A percentile compares a stretch with the other conserved stretches of the same genome.
phyloP scores from a whole-genome alignment of 495 filamentous ascomycete genomes.

The Xylaria palmicola region DNA sequence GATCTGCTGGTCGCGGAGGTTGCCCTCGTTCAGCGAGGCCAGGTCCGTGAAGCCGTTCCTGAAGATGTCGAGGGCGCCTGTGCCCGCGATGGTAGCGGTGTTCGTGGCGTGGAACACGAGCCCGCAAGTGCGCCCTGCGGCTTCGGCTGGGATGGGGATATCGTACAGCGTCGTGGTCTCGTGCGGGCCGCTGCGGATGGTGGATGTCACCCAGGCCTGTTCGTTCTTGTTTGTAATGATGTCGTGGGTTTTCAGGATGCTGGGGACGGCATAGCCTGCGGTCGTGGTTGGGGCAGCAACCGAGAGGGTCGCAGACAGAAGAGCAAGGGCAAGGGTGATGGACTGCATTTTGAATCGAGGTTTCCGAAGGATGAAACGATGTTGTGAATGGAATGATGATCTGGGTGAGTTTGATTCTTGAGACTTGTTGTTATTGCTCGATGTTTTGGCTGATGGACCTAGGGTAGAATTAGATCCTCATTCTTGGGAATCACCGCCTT shows the following conservation, averaged over 20 bases:
- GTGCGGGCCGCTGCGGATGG: slow-evolving; percentile 13
- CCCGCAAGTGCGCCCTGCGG: slow-evolving; percentile 23
- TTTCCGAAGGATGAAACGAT: neutral
- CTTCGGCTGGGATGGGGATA: slow-evolving; percentile 23
- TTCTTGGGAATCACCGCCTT: neutral
- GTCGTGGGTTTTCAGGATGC: slow-evolving; percentile 25
- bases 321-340: slow-evolving; percentile 22
- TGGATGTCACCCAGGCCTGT: neutral
- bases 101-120: slow-evolving; percentile 18
- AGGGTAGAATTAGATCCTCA: neutral
- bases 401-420: neutral
- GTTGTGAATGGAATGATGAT: neutral
- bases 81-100: slow-evolving; percentile 17
- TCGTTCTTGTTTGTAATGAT: slow-evolving; percentile 20
- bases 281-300: slow-evolving; percentile 24
- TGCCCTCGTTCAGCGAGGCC: slow-evolving; percentile 12
- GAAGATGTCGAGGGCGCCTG: slow-evolving; percentile 21
- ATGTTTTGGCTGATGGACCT: neutral
- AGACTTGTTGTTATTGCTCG: neutral
- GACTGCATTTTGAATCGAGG: slow-evolving; percentile 33
- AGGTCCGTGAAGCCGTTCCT: slow-evolving; percentile 24
- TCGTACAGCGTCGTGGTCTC: slow-evolving; percentile 31
- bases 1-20: slow-evolving; percentile 23
- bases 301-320: slow-evolving; percentile 27
- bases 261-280: slow-evolving; percentile 22